These are phyloP conservation scores for Debaryomyces castellii DNA, from an alignment of 805 yeast species.

Conservation along the genomic window DNA sequence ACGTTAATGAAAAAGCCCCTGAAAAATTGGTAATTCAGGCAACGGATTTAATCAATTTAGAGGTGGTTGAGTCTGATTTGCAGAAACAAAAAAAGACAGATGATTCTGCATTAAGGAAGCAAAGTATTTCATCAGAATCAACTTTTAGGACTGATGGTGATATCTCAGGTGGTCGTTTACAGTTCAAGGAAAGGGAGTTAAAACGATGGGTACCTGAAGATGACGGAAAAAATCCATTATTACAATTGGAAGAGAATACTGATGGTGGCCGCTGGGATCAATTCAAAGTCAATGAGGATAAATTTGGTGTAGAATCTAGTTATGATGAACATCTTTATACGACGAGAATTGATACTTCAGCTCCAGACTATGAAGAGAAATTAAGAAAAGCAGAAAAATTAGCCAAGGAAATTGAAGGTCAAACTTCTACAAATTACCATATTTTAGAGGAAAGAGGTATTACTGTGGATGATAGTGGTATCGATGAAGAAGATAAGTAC, in stretches of 20 bases:
- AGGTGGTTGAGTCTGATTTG: conserved; percentile 42
- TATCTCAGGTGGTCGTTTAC: conserved; percentile 52
- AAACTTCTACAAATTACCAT: conserved; percentile 70
- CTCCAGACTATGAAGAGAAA: conserved; percentile 70
- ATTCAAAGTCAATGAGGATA: conserved; percentile 83
- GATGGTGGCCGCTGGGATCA: conserved; percentile 74
- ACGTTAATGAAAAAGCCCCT: conserved; percentile 27
- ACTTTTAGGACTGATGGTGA: conserved; percentile 82
- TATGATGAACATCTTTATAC: conserved; percentile 88
- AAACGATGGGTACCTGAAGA: conserved; percentile 82
- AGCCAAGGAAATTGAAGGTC: conserved; percentile 81
- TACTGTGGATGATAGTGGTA: conserved; percentile 72
- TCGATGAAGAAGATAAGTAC: conserved; percentile 95
- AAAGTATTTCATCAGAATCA: conserved; percentile 3
- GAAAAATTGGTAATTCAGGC: conserved; percentile 46
- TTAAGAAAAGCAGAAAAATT: conserved; percentile 70
- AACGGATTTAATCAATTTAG: conserved; percentile 52
- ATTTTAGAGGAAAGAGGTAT: conserved; percentile 90
- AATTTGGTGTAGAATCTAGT: conserved; percentile 84
- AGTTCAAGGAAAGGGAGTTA: conserved; percentile 65
- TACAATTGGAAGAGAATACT: conserved; percentile 37
- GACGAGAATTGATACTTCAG: conserved; percentile 64
- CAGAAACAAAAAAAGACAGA: too few species aligned
- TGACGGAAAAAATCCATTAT: conserved; percentile 16
- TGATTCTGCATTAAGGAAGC: conserved; percentile 19